These are phyloP conservation scores for Exophiala viscosa DNA, from an alignment of 2,329 filamentous ascomycete species.

Conservation along the genomic window DNA sequence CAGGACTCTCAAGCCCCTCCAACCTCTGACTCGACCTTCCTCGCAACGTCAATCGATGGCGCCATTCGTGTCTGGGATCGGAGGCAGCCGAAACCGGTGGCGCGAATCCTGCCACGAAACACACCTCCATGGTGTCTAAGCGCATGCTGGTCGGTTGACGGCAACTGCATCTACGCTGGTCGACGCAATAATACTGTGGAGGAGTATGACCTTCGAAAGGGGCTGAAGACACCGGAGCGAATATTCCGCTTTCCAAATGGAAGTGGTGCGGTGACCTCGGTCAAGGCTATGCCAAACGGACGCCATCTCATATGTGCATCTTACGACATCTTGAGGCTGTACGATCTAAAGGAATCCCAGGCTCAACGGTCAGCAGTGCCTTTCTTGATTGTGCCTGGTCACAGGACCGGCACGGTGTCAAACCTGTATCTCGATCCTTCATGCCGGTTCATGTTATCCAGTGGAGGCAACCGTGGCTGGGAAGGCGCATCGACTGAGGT, in stretches of 20 bases:
- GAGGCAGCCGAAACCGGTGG: conserved; percentile 70
- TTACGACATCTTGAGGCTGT: conserved; percentile 87
- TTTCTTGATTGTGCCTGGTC: conserved; percentile 93
- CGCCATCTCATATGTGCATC: conserved; percentile 82
- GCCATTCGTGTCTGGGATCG: conserved; percentile 49
- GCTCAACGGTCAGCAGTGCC: conserved; percentile 76
- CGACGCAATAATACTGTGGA: conserved; percentile 89
- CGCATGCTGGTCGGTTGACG: conserved; percentile 92
- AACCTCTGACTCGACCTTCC: conserved; percentile 73
- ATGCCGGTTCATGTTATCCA: conserved; percentile 85
- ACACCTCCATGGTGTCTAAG: conserved; percentile 97
- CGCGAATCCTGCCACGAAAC: conserved; percentile 69
- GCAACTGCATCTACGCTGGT: conserved; percentile 91
- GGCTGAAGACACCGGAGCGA: conserved; percentile 69
- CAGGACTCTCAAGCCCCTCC: conserved; percentile 41
- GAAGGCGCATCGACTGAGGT: conserved; percentile 88
- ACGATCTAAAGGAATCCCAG: conserved; percentile 69
- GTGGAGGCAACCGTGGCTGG: conserved; percentile 90
- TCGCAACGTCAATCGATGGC: conserved; percentile 63
- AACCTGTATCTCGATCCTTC: conserved; percentile 83
- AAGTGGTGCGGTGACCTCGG: conserved; percentile 82
- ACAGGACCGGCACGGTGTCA: conserved; percentile 80
- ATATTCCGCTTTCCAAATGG: conserved; percentile 84
- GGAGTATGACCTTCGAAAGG: conserved; percentile 83
- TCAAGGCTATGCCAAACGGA: conserved; percentile 88